Conservation (phyloP, 164 flowering plant genomes). For the Vitis cinerea region DNA sequence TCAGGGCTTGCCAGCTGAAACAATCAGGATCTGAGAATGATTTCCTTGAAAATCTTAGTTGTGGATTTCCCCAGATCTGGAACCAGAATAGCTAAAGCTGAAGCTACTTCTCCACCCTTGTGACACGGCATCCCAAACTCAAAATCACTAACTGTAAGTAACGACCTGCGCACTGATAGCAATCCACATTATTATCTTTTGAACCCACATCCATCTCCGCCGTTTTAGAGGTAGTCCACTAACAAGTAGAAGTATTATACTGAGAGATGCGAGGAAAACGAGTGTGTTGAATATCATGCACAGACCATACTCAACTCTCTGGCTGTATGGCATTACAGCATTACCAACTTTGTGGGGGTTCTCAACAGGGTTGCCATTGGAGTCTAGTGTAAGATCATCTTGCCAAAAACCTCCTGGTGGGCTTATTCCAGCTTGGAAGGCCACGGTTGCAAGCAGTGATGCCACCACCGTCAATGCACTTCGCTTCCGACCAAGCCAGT, state of each 20-base stretch:
- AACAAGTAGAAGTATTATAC: slow-evolving; percentile 18
- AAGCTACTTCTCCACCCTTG: too few species aligned
- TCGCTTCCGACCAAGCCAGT: neutral
- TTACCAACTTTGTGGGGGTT: slow-evolving; percentile 12
- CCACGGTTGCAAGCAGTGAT: slow-evolving; percentile 23
- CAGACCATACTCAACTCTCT: slow-evolving; percentile 2
- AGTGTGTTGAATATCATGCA: slow-evolving; percentile 15
- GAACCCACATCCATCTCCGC: slow-evolving; percentile 17
- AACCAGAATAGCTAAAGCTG: too few species aligned
- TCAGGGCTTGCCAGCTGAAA: too few species aligned
- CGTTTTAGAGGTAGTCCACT: slow-evolving; percentile 19
- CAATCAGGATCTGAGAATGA: too few species aligned
- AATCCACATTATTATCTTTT: slow-evolving; percentile 22
- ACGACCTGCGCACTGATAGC: slow-evolving; percentile 12
- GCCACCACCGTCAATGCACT: slow-evolving; percentile 27
- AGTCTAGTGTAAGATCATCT: slow-evolving; percentile 2
- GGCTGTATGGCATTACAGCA: slow-evolving; percentile 7
- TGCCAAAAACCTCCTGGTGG: slow-evolving; percentile 27
- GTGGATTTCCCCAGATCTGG: too few species aligned
- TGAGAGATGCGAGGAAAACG: slow-evolving; percentile 21
- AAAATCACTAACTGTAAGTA: too few species aligned
- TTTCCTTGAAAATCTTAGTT: too few species aligned
- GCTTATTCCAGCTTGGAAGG: slow-evolving; percentile 25
- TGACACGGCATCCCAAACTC: too few species aligned
- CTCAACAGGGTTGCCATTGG: slow-evolving; percentile 2